phyloP scores from a whole-genome alignment of 2,329 filamentous ascomycete species.

The Beauveria sp. region DNA sequence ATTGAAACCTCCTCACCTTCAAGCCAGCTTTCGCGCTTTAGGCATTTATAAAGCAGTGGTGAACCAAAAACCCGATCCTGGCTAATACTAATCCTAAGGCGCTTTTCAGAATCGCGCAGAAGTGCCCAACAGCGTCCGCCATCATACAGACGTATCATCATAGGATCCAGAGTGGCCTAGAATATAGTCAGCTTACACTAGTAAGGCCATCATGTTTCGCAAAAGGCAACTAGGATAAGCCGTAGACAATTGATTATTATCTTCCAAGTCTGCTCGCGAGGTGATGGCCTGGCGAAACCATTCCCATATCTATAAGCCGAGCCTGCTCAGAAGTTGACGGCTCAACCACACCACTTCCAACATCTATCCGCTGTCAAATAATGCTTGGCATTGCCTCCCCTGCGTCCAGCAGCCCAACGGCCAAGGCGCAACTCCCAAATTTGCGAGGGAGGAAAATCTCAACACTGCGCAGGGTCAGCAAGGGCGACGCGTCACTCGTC shows the following conservation, averaged over 20 bases:
- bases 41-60: slow-evolving; percentile 31
- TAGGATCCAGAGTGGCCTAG: slow-evolving; percentile 38
- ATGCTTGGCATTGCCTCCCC: too few relatives aligned
- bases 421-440: too few relatives aligned
- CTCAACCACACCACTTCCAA: too few relatives aligned
- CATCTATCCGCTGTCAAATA: too few relatives aligned
- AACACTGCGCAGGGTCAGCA: too few relatives aligned
- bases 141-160: slow-evolving; percentile 42
- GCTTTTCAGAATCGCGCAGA: slow-evolving; percentile 26
- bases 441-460: too few relatives aligned
- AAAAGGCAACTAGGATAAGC: slow-evolving; percentile 21
- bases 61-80: slow-evolving; percentile 18
- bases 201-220: slow-evolving; percentile 37
- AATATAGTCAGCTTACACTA: slow-evolving; percentile 36
- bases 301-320: neutral
- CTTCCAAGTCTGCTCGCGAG: neutral
- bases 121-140: slow-evolving; percentile 30
- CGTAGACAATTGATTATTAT: slow-evolving; percentile 6
- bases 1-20: slow-evolving; percentile 33
- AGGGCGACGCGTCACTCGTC: too few relatives aligned
- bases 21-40: slow-evolving; percentile 32
- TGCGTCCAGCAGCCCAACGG: too few relatives aligned
- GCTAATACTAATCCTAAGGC: slow-evolving; percentile 21
- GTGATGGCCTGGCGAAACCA: neutral
- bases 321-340: too few relatives aligned